A percentile compares a stretch with the other conserved stretches of the same genome.
Evolutionary conservation across 2,329 filamentous ascomycete species (phyloP).

Genomic region (Beauveria pseudobassiana): DNA sequence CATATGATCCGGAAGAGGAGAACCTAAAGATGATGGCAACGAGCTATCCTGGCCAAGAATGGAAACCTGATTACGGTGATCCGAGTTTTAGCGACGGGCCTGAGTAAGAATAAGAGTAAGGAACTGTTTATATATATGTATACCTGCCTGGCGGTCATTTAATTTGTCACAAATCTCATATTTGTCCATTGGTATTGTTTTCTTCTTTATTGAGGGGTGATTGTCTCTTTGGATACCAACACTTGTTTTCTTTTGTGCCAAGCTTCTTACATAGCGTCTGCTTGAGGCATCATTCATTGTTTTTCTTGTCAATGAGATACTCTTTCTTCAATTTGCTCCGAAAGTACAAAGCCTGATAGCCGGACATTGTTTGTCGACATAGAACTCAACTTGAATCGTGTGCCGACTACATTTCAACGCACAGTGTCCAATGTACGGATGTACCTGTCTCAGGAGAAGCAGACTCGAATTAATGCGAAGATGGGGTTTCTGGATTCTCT

Average conservation of each 20-base stretch:
- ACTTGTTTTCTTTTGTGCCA: neutral
- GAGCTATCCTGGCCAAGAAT: constrained; percentile 64
- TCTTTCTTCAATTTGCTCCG: neutral
- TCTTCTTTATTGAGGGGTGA: neutral
- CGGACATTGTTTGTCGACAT: neutral
- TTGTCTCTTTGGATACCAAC: neutral
- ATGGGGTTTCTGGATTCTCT: no score
- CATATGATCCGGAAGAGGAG: constrained; percentile 30
- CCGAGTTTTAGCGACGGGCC: constrained; percentile 21
- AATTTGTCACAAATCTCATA: neutral
- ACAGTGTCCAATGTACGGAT: no score
- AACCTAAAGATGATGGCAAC: constrained; percentile 56
- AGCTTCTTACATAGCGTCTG: neutral
- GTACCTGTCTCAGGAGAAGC: no score
- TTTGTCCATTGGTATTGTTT: neutral
- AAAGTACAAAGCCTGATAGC: neutral
- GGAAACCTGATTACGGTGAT: constrained; percentile 46
- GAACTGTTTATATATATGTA: neutral
- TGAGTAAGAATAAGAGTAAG: neutral
- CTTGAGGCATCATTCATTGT: neutral
- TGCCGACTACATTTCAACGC: neutral
- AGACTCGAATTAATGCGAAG: no score
- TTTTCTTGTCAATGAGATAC: neutral
- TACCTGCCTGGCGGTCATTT: neutral
- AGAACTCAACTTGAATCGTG: neutral